phyloP scores from a whole-genome alignment of 2,329 filamentous ascomycete genomes.

The Zasmidium citrigriseum region DNA sequence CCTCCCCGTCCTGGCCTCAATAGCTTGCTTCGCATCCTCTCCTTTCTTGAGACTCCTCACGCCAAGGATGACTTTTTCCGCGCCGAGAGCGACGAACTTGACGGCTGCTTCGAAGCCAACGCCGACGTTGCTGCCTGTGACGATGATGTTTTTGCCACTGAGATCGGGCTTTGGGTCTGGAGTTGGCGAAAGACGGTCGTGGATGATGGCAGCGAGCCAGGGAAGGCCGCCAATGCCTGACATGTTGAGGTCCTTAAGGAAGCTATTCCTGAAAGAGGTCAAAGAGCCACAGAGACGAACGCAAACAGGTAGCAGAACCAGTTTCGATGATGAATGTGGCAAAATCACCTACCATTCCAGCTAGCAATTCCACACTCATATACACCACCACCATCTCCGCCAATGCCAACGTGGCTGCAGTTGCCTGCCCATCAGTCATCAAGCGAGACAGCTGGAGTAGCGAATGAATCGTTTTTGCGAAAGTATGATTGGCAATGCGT shows the following conservation, averaged over 20 bases:
- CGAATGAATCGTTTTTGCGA: not conserved
- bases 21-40: conserved; percentile 33
- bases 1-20: conserved; percentile 31
- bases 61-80: conserved; percentile 40
- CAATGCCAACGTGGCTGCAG: too few species aligned
- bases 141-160: conserved; percentile 16
- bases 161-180: conserved; percentile 15
- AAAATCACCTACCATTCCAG: too few species aligned
- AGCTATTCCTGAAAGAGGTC: too few species aligned
- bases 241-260: too few species aligned
- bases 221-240: not conserved
- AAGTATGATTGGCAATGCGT: not conserved
- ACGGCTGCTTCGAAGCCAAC: conserved; percentile 40
- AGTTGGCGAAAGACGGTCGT: not conserved
- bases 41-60: conserved; percentile 40
- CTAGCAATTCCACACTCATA: not conserved
- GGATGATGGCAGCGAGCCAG: not conserved
- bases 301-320: too few species aligned
- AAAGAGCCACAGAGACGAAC: too few species aligned
- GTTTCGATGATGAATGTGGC: too few species aligned
- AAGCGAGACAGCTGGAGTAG: too few species aligned
- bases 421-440: not conserved
- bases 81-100: conserved; percentile 40
- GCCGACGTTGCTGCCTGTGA: conserved; percentile 42
- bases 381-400: not conserved